A percentile compares a stretch with the other conserved stretches of the same genome.
These are phyloP conservation scores for Jackrogersella multiformis DNA, from an alignment of 495 filamentous ascomycete species.

Conservation along the genomic window DNA sequence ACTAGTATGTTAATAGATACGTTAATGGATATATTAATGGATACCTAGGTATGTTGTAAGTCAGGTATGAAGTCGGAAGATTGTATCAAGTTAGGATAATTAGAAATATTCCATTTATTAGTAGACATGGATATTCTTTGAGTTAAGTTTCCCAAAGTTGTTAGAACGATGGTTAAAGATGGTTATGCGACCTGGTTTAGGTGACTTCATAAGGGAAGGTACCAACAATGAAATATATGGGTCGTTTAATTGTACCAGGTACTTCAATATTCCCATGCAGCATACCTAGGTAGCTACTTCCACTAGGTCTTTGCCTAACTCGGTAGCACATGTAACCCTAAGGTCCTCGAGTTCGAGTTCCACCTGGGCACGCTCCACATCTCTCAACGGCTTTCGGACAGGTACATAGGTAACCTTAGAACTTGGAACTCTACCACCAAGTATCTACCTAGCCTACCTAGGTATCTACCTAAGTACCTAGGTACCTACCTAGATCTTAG, in stretches of 20 bases:
- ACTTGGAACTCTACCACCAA: too few species aligned
- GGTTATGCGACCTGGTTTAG: conserved; percentile 15
- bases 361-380: too few species aligned
- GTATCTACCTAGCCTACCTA: neutral
- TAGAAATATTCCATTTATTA: neutral
- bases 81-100: neutral
- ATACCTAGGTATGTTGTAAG: too few species aligned
- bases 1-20: neutral
- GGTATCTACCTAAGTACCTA: too few species aligned
- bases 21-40: too few species aligned
- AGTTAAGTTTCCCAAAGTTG: neutral
- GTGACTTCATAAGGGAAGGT: conserved; percentile 11
- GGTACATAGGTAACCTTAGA: too few species aligned
- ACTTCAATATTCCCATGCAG: neutral
- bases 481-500: too few species aligned
- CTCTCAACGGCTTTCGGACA: neutral
- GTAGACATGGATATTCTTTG: too few species aligned
- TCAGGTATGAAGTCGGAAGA: too few species aligned
- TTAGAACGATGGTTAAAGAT: neutral
- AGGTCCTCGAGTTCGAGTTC: neutral
- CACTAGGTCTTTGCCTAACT: too few species aligned
- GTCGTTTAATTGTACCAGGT: conserved; percentile 4
- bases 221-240: conserved; percentile 23
- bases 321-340: neutral
- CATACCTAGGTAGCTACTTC: too few species aligned